Conservation (phyloP, 1,284 basidiomycete genomes). For the Ceratobasidium sp. region DNA sequence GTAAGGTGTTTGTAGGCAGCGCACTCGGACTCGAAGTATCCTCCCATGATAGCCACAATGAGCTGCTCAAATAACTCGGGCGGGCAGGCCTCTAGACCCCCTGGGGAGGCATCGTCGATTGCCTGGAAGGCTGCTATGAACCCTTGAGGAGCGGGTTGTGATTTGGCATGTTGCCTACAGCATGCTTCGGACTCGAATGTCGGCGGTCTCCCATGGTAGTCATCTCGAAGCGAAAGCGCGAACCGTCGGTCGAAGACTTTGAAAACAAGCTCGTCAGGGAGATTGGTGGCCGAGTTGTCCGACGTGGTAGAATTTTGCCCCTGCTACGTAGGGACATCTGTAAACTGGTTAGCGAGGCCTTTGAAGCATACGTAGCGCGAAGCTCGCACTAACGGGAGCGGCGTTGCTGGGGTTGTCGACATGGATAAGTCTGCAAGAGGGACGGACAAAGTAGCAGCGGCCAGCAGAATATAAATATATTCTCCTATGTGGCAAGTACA, state of each 20-base stretch:
- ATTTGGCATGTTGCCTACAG: not conserved
- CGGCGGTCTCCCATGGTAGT: not conserved
- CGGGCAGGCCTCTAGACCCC: not conserved
- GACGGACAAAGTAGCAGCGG: too few species aligned
- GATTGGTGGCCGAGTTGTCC: not conserved
- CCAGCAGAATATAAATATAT: too few species aligned
- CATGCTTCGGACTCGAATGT: conserved; percentile 5
- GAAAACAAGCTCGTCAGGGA: not conserved
- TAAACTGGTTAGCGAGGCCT: too few species aligned
- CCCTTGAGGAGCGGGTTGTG: not conserved
- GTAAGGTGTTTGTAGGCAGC: conserved; percentile 11
- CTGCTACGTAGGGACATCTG: conserved; percentile 11
- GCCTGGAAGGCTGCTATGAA: not conserved
- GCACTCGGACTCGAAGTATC: conserved; percentile 9
- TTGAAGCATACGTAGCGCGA: too few species aligned
- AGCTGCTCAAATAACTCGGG: conserved; percentile 10
- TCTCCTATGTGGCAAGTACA: too few species aligned
- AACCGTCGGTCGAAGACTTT: conserved; percentile 26
- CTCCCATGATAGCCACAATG: not conserved
- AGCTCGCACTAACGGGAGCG: too few species aligned
- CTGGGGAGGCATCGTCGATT: not conserved
- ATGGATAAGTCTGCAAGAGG: too few species aligned
- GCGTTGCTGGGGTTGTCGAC: too few species aligned
- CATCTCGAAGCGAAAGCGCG: not conserved
- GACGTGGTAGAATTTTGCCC: conserved; percentile 1